Evolutionary conservation across 169 alveolate species (phyloP).

Genomic region (Plasmodium gonderi): DNA sequence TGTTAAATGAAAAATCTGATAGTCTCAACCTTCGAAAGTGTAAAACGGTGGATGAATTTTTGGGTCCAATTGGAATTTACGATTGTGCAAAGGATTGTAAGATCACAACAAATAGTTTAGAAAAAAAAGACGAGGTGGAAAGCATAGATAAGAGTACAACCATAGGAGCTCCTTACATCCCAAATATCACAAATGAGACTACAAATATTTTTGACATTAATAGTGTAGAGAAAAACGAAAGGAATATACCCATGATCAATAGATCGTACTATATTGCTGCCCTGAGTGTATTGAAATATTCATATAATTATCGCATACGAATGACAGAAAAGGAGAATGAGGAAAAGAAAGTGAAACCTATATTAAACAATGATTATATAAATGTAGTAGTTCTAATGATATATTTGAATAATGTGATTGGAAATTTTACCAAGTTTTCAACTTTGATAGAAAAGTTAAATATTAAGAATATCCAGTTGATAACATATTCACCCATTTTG

Average conservation of each 20-base stretch:
- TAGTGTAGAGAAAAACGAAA: neutral
- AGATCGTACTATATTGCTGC: constrained; percentile 28
- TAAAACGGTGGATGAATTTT: neutral
- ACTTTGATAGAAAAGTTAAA: constrained; percentile 21
- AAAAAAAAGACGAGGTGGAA: too few species aligned
- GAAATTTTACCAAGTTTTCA: constrained; percentile 33
- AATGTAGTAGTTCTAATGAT: constrained; percentile 36
- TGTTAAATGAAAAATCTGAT: neutral
- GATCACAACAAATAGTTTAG: neutral
- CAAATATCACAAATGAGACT: neutral
- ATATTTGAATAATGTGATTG: constrained; percentile 33
- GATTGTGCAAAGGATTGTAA: neutral
- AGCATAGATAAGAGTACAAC: neutral
- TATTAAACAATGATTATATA: constrained; percentile 44
- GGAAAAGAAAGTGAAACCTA: constrained; percentile 27
- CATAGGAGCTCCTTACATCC: neutral
- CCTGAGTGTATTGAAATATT: constrained; percentile 35
- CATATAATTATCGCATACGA: constrained; percentile 6
- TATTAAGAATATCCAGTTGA: constrained; percentile 57
- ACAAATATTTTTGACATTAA: neutral
- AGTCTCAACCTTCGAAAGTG: neutral
- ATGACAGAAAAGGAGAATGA: constrained; percentile 37
- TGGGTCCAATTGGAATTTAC: neutral
- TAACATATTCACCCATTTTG: constrained; percentile 44
- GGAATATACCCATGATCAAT: neutral